Evolutionary conservation across 208 protist genomes (phyloP), one percentile per base, ranked within the genome.

Genomic region (Balamuthia mandrillaris): DNA sequence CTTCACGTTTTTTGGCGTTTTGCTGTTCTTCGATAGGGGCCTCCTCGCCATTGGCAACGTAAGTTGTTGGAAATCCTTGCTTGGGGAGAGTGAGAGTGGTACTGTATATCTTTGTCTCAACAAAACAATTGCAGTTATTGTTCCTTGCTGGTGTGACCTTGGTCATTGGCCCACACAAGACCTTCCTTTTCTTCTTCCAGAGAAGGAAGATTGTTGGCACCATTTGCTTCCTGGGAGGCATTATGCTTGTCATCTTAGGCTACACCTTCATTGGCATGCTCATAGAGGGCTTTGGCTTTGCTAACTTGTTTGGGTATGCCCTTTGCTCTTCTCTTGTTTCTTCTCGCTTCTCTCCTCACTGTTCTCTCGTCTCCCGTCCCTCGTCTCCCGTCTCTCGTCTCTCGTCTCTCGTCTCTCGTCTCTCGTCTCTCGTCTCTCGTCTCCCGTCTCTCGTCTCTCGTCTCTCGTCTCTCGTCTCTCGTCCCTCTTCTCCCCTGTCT

Each of bases 261-360:
- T 91, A 79, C 52, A 84, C 90, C 2, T 65, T 94, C 44, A 21
- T 91, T 49, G 92, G 92, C 42, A 85, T 94, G 14, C n/a, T 84
- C n/a, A 66, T 94, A 24, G 92, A 94, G 81, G 14, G 41, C 4
- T 91, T 94, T 86, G 92, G 92, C 31, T 93, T 94, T 70, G 70
- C 92, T 42, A 93, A 92, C 41, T 66, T 94, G 6, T 94, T 94
- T 81, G 90, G 91, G 91, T 94, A 89, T 5, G 78, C 84, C 16
- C 33, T 16, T 29, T 31, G n/a, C 7, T 37, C 31, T 35, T 35
- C 10, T 21, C 14, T 16, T 37, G 3, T 9, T 3, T 35, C 3
- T 35, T 5, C 42, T 37, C 33, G 3, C 60, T 51, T 3, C n/a
- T 12, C 3, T 37, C 44, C 60, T 21, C 37, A 24, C 16, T 35